A percentile compares a stretch with the other conserved stretches of the same genome.
Evolutionary conservation across 164 flowering plant species (phyloP).

Genomic region (Echeveria elegans): DNA sequence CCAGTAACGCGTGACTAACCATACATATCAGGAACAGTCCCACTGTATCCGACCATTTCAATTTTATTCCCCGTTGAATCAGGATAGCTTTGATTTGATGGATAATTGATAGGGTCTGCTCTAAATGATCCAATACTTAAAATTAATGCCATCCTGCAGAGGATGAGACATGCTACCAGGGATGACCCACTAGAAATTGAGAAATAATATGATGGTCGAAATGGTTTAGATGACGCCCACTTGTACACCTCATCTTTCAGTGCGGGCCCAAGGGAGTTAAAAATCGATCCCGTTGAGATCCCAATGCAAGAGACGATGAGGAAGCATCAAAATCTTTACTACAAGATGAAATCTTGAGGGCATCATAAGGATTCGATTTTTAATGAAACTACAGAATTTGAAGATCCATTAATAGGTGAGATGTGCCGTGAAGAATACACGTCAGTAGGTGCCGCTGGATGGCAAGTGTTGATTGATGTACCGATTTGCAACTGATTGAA

Average conservation of each 20-base stretch:
- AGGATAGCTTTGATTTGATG: conserved; percentile 19
- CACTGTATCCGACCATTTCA: not conserved
- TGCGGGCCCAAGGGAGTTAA: conserved; percentile 14
- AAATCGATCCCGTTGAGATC: conserved; percentile 13
- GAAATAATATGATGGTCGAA: conserved; percentile 52
- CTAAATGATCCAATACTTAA: conserved; percentile 19
- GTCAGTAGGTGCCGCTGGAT: conserved; percentile 10
- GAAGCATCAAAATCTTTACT: conserved; percentile 18
- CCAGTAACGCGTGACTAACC: conserved; percentile 15
- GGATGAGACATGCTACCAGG: conserved; percentile 54
- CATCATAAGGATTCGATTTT: conserved; percentile 13
- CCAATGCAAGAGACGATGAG: conserved; percentile 26
- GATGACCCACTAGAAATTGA: conserved; percentile 28
- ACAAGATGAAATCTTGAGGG: conserved; percentile 16
- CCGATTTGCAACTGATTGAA: conserved; percentile 14
- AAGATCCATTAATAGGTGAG: conserved; percentile 16
- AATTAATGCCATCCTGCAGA: conserved; percentile 55
- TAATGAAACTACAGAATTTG: conserved; percentile 17
- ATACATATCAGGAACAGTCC: conserved; percentile 15
- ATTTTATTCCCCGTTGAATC: conserved; percentile 17
- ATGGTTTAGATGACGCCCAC: conserved; percentile 76
- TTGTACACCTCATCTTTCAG: conserved; percentile 23
- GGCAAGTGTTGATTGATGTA: conserved; percentile 11
- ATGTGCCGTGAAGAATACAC: conserved; percentile 12
- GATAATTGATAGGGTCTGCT: conserved; percentile 20